phyloP scores from a whole-genome alignment of 169 alveolate species.

The Plasmodium blacklocki region DNA sequence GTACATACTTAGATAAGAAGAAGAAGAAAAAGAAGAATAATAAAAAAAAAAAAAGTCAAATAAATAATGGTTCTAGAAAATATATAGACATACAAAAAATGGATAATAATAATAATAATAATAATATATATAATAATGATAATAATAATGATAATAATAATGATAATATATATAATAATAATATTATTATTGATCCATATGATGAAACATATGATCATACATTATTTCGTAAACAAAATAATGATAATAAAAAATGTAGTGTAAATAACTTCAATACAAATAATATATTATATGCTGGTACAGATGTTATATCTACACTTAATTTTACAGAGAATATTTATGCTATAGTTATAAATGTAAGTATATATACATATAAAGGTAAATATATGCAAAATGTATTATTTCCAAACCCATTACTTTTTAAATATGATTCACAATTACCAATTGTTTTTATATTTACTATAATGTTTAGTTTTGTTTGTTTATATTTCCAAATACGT shows the following conservation, averaged over 20 bases:
- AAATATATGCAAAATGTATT: constrained; percentile 93
- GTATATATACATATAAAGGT: constrained; percentile 94
- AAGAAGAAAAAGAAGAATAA: neutral
- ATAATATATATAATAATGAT: no score
- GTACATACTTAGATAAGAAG: neutral
- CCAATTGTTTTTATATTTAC: constrained; percentile 85
- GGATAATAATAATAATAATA: no score
- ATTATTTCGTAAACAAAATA: neutral
- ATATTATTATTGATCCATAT: no score
- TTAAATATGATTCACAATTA: constrained; percentile 86
- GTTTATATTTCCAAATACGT: constrained; percentile 83
- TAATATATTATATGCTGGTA: constrained; percentile 84
- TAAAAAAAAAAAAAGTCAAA: neutral
- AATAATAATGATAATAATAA: no score
- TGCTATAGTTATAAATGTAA: constrained; percentile 94
- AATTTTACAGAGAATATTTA: constrained; percentile 81
- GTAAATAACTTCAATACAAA: constrained; percentile 19
- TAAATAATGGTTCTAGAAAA: no score
- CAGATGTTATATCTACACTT: constrained; percentile 81
- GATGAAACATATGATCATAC: neutral
- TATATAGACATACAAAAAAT: no score
- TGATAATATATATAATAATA: no score
- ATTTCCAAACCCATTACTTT: constrained; percentile 91
- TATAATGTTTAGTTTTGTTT: constrained; percentile 78
- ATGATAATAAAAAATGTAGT: neutral